Evolutionary conservation across 768 basidiomycete species (phyloP).

Genomic region (Hydnomerulius pinastri): DNA sequence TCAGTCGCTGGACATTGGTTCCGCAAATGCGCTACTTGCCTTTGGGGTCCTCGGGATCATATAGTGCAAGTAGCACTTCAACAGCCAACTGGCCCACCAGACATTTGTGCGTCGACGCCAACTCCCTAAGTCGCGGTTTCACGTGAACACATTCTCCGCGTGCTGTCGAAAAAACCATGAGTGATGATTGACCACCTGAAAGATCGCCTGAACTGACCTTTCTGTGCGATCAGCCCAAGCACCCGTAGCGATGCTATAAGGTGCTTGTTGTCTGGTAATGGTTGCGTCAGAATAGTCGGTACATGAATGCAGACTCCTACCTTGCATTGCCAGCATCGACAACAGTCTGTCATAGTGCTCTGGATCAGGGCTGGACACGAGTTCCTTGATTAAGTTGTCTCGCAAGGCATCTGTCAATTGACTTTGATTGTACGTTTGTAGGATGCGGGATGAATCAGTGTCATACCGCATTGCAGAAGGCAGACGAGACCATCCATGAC

Average conservation of each 20-base stretch:
- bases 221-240: conserved; percentile 15
- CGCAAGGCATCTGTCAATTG: conserved; percentile 12
- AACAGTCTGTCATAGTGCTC: conserved; percentile 11
- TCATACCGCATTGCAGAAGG: conserved; percentile 19
- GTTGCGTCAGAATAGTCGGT: not conserved
- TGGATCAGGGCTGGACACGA: not conserved
- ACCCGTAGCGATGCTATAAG: conserved; percentile 20
- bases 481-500: conserved; percentile 25
- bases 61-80: conserved; percentile 18
- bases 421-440: not conserved
- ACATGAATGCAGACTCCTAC: conserved; percentile 4
- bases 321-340: conserved; percentile 13
- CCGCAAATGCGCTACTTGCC: not conserved
- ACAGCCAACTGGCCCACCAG: conserved; percentile 22
- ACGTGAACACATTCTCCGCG: conserved; percentile 2
- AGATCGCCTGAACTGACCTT: conserved; percentile 10
- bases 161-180: not conserved
- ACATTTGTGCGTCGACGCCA: conserved; percentile 10
- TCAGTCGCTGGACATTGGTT: not conserved
- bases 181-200: too few species aligned
- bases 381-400: conserved; percentile 6
- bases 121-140: conserved; percentile 13
- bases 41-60: not conserved
- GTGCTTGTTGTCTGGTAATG: conserved; percentile 7
- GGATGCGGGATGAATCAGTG: not conserved